A percentile compares a stretch with the other conserved stretches of the same genome.
These are phyloP conservation scores for Podila clonocystis DNA, from an alignment of 192 early-diverging fungal genomes.

Conservation along the genomic window DNA sequence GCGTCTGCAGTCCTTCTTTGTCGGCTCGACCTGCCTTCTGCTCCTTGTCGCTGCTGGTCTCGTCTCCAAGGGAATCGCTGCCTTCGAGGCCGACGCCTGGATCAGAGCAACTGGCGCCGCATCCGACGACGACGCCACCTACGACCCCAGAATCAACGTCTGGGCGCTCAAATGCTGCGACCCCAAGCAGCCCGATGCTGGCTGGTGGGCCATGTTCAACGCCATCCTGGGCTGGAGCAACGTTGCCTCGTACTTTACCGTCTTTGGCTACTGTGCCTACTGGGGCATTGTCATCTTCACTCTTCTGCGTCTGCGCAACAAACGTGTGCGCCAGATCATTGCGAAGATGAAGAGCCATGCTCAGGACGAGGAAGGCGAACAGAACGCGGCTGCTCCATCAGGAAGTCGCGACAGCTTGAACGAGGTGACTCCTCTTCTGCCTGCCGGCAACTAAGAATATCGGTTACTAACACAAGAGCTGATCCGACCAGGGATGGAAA, in stretches of 20 bases:
- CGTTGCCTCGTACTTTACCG: slow-evolving; percentile 75
- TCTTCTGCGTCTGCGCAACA: slow-evolving; percentile 58
- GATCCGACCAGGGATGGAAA: too few relatives aligned
- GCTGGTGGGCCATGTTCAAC: slow-evolving; percentile 79
- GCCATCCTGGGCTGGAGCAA: slow-evolving; percentile 83
- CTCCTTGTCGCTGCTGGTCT: slow-evolving; percentile 87
- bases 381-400: background rate
- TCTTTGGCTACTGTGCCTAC: slow-evolving; percentile 80
- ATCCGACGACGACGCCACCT: slow-evolving; percentile 64
- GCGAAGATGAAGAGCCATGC: background rate
- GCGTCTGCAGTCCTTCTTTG: slow-evolving; percentile 83
- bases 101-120: slow-evolving; percentile 66
- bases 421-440: background rate
- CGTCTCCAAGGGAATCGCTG: slow-evolving; percentile 72
- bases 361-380: background rate
- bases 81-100: slow-evolving; percentile 76
- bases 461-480: too few relatives aligned
- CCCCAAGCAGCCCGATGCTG: slow-evolving; percentile 51
- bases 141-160: slow-evolving; percentile 63
- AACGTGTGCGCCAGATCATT: slow-evolving; percentile 8
- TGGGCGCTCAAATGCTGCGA: slow-evolving; percentile 77
- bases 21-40: slow-evolving; percentile 72
- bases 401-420: background rate
- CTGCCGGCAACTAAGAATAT: too few relatives aligned
- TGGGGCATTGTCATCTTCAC: slow-evolving; percentile 68